phyloP scores from a whole-genome alignment of 108 stramenopile genomes.

The Fragilaria radians region DNA sequence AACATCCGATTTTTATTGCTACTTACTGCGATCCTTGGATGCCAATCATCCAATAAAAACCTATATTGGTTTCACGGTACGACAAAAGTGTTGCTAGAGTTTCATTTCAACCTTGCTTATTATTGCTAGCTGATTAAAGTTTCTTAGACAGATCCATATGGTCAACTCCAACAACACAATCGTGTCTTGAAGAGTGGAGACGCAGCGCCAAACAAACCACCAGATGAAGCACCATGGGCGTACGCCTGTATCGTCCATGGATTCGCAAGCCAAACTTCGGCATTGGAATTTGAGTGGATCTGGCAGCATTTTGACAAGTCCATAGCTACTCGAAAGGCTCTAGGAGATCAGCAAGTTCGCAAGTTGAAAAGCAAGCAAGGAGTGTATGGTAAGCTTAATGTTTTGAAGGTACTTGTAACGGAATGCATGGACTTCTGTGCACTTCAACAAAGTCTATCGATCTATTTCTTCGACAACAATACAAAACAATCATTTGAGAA shows the following conservation, averaged over 20 bases:
- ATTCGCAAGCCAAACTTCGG: conserved; percentile 46
- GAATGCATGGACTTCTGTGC: too few species aligned
- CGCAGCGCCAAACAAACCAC: too few species aligned
- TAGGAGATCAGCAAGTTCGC: conserved; percentile 33
- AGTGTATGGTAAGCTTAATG: conserved; percentile 18
- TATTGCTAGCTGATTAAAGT: too few species aligned
- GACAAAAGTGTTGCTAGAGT: too few species aligned
- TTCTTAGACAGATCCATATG: conserved; percentile 43
- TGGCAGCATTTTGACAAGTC: conserved; percentile 61
- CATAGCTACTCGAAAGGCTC: conserved; percentile 28
- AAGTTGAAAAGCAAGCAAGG: conserved; percentile 32
- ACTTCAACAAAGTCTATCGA: too few species aligned
- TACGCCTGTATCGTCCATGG: conserved; percentile 47
- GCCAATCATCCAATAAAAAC: conserved; percentile 35
- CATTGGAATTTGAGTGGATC: conserved; percentile 74
- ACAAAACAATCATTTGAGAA: too few species aligned
- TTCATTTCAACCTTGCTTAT: too few species aligned
- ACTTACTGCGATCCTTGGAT: conserved; percentile 32
- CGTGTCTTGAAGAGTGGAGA: conserved; percentile 54
- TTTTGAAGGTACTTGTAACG: too few species aligned
- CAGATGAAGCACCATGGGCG: too few species aligned
- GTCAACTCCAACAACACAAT: conserved; percentile 62
- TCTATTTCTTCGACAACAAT: too few species aligned
- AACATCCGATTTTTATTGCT: conserved; percentile 52
- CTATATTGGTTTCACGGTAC: conserved; percentile 49